These are phyloP conservation scores for Euphorbia celastroides DNA, from an alignment of 441 rosid species.

Conservation along the genomic window DNA sequence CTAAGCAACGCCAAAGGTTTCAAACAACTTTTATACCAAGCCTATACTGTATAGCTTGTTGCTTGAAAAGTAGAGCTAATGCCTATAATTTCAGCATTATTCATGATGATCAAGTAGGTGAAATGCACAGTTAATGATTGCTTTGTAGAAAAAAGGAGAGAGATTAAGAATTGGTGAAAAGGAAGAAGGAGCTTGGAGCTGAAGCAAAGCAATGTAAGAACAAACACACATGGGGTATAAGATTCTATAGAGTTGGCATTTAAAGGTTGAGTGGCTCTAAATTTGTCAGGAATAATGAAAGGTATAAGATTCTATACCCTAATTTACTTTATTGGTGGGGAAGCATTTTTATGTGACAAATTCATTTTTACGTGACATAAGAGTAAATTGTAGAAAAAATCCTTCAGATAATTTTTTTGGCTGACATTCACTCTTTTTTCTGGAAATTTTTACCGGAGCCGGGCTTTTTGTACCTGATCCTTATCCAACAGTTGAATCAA, in stretches of 20 bases:
- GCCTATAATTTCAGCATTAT: not conserved
- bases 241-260: not conserved
- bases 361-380: too few relatives aligned
- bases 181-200: not conserved
- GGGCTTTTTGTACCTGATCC: too few relatives aligned
- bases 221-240: not conserved
- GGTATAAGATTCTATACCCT: not conserved
- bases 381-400: too few relatives aligned
- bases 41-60: constrained; percentile 4
- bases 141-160: not conserved
- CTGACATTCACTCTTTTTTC: too few relatives aligned
- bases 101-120: constrained; percentile 5
- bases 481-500: too few relatives aligned
- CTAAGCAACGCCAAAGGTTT: constrained; percentile 55
- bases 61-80: not conserved
- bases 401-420: too few relatives aligned
- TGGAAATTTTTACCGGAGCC: too few relatives aligned
- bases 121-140: not conserved
- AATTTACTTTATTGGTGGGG: not conserved
- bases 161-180: not conserved
- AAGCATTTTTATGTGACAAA: too few relatives aligned
- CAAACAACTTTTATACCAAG: constrained; percentile 48
- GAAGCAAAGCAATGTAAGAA: not conserved
- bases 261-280: constrained; percentile 11
- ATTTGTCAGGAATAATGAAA: constrained; percentile 9